Percentiles rank a stretch among this genome's conserved stretches.
These are phyloP conservation scores for Delonix regia DNA, from an alignment of 306 rosid species.

Conservation along the genomic window DNA sequence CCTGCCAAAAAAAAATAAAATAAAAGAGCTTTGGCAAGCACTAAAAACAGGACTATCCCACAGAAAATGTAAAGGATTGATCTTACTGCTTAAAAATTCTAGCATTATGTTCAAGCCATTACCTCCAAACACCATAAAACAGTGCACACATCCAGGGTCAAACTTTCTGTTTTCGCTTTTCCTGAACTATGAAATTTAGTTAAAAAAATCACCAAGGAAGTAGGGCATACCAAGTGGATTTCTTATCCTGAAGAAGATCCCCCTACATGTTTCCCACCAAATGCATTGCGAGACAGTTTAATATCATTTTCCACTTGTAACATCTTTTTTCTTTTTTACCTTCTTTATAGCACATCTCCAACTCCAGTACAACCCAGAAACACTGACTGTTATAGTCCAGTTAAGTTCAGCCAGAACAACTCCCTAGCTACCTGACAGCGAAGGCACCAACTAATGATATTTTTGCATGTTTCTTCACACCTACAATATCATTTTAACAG, in stretches of 20 bases:
- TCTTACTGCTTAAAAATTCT: neutral
- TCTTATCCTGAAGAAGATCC: neutral
- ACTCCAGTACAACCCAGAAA: neutral
- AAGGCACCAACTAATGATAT: neutral
- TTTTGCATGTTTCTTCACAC: neutral
- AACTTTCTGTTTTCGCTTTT: neutral
- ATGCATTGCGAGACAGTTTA: neutral
- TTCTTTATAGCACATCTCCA: conserved; percentile 4
- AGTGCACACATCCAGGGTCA: neutral
- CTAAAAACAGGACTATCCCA: neutral
- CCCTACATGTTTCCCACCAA: neutral
- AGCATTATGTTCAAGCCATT: neutral
- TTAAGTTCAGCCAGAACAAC: conserved; percentile 5
- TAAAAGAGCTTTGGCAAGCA: neutral
- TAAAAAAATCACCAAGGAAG: neutral
- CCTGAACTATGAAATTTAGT: neutral
- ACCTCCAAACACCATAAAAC: neutral
- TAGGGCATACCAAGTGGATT: neutral
- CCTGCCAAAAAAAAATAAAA: neutral
- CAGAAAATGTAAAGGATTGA: neutral
- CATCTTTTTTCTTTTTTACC: neutral
- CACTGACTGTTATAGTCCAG: neutral
- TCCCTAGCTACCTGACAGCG: neutral
- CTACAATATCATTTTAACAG: neutral
- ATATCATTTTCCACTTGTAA: neutral